Evolutionary conservation across 257 asterid species (phyloP), one percentile per base, ranked within the genome.

Genomic region (Petrea volubilis): DNA sequence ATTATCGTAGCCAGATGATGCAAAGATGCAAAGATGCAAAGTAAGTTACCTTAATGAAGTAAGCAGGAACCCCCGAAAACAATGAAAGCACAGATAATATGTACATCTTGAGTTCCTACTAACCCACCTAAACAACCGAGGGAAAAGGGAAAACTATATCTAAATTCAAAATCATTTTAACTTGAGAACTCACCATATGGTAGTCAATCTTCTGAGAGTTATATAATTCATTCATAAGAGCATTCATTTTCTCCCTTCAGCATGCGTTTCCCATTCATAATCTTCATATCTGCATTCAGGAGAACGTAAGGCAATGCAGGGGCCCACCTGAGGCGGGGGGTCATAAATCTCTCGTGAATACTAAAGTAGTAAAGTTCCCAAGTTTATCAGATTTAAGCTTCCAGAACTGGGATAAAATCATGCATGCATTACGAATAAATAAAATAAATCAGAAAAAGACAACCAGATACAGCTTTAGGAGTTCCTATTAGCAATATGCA

Each of bases 141-240:
- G 38, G 38, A 33, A 33, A 3, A 33, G 38, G 38, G 38, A 33
- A 33, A 33, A 33, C 31, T 11, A 10, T 21, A 36, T 18, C 36
- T 8, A 17, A 61, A 14, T 31, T 59, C 64, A 18, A 13, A 10
- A 7, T 20, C 67, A 28, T 49, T 12, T 38, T 47, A 31, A 63
- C 28, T 4, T 71, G 51, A 59, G 52, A 70, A 58, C 87, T 84
- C 74, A 89, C 90, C 78, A 81, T 78, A 77, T 78, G 73, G 47
- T 83, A 81, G 74, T 73, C 88, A 11, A 82, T 80, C 41, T 83
- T 76, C 70, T 50, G 47, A 81, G 85, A 72, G 72, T 77, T 24
- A 74, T 80, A 75, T 85, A 78, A 21, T 34, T 23, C 18, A 36
- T 47, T 21, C n/a, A 1, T 18, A 29, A 44, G 25, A 55, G 73